Evolutionary conservation across 2,329 filamentous ascomycete species (phyloP), one percentile per base, ranked within the genome.

Genomic region (Clonostachys chloroleuca): DNA sequence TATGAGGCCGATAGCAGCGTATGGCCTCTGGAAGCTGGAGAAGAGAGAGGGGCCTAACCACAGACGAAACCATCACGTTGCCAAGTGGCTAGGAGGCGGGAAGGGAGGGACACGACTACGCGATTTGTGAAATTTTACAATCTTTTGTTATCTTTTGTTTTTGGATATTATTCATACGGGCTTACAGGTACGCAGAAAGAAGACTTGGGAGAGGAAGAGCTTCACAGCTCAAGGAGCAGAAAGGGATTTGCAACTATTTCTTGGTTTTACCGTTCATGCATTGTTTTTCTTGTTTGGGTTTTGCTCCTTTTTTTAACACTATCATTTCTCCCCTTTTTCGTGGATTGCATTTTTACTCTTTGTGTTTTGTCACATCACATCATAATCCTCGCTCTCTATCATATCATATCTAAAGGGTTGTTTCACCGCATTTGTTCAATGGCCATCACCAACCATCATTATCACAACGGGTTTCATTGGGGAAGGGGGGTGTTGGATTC

Each of bases 211-310:
- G 12, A 18, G 43, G 43, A 17, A 36, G 17, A 36, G 40, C 24
- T 34, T 16, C 24, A 20, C 44, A 42, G 36, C 36, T 39, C 36
- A 39, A 39, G 17, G 36, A 18, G 36, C 36, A 35, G 24, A 30
- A 48, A 24, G 35, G 18, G 43, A n/a, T 44, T 16, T 30, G 24
- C 34, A 18, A 24, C 46, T 49, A 46, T 33, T 35, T 43, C 46
- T 47, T 43, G 5, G 16, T 47, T 41, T 52, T 47, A 35, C 45
- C 48, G 41, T 49, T 36, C 36, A 49, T 51, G 34, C 47, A 42
- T 46, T 49, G 47, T 50, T 41, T 44, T 53, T 50, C 49, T 37
- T 49, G 48, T 45, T 47, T 51, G 46, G 43, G 43, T 49, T 52
- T 41, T 41, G 12, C 20, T 49, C 16, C n/a, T 18, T 49, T 45